phyloP scores from a whole-genome alignment of 2,329 filamentous ascomycete genomes.

The Apiospora phragmitis region DNA sequence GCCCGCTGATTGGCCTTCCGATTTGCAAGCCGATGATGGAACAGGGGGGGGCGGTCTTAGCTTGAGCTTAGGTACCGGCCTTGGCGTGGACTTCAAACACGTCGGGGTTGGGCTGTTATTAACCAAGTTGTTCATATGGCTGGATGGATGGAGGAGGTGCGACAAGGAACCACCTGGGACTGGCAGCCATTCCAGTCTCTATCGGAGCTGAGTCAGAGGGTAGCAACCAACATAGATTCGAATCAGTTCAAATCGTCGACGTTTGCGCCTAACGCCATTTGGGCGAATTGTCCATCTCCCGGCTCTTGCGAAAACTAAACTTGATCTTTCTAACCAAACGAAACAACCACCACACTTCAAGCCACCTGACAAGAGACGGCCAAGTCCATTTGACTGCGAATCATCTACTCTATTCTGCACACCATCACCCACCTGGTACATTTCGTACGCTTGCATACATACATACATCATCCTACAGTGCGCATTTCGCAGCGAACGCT shows the following conservation, averaged over 20 bases:
- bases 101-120: background rate
- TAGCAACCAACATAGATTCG: background rate
- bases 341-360: background rate
- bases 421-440: background rate
- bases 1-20: slow-evolving; percentile 5
- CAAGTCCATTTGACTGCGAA: background rate
- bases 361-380: background rate
- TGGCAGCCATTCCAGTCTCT: background rate
- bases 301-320: slow-evolving; percentile 4
- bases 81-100: background rate
- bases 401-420: background rate
- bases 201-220: background rate
- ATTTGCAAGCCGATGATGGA: slow-evolving; percentile 1
- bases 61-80: background rate
- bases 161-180: background rate
- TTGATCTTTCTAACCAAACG: background rate
- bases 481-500: background rate
- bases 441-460: background rate
- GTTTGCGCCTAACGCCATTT: slow-evolving; percentile 4
- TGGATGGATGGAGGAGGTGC: background rate
- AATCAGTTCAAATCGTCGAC: background rate
- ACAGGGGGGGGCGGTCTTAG: background rate
- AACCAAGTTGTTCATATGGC: background rate
- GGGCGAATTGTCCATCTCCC: background rate
- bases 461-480: background rate